Evolutionary conservation across 179 eudicot genomes (phyloP), one percentile per base, ranked within the genome.

Genomic region (Dionaea muscipula): DNA sequence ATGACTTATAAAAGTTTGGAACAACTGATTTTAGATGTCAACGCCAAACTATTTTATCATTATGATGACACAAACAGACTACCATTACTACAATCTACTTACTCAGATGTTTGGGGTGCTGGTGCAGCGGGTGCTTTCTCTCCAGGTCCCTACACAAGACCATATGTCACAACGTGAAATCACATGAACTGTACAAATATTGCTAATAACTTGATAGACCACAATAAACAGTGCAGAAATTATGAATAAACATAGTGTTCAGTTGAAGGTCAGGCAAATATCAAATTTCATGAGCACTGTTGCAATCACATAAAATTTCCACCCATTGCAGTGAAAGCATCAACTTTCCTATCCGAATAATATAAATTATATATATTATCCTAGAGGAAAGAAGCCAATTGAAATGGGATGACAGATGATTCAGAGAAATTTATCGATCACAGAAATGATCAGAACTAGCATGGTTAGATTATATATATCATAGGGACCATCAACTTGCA

Each of bases 91-190:
- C 35, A 31, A 19, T 31, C 23, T 18, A 57, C 68, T 1, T 64
- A 64, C 68, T 31, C 67, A 20, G 55, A 39, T 18, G 63, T 21
- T 46, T 51, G 59, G 8, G 74, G 52, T 51, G 72, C 69, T 11
- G 69, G 56, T 14, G 68, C 59, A 20, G 52, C 63, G 12, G 63
- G 67, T n/a, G 67, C 72, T 33, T 46, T 71, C 44, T 57, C 75
- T 15, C 60, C 67, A 21, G 76, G 76, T 27, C 71, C 80, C 67
- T 70, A 55, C 47, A 53, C 31, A 53, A 4, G n/a, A 1, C 3
- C 41, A 35, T 1, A n/a, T n/a, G n/a, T n/a, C 35, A 31, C 1
- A 31, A 31, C 5, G 35, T 4, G 5, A 31, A 4, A 6, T 31
- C 35, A 31, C 5, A 6, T 4, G 10, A 11, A 31, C 8, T 31